Percentiles rank a stretch among this genome's conserved stretches.
Conservation (phyloP, 257 asterid species). For the Henckelia pumila region DNA sequence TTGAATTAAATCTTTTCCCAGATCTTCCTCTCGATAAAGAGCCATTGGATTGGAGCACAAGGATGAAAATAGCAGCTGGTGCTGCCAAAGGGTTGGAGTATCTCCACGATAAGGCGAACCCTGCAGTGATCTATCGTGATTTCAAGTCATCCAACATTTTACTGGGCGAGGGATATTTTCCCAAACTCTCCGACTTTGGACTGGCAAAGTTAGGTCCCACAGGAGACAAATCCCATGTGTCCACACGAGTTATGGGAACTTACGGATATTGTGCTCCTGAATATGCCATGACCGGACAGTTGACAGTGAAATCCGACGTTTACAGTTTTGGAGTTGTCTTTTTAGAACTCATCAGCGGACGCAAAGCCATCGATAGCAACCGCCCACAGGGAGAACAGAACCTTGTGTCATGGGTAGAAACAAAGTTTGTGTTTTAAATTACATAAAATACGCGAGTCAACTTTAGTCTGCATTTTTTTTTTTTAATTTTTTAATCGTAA, state of each 20-base stretch:
- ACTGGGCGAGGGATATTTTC: conserved; percentile 45
- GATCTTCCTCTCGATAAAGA: conserved; percentile 55
- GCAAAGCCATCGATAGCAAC: conserved; percentile 53
- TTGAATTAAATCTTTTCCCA: conserved; percentile 21
- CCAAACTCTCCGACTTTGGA: conserved; percentile 58
- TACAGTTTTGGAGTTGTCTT: conserved; percentile 60
- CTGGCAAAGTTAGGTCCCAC: conserved; percentile 65
- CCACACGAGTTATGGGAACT: conserved; percentile 65
- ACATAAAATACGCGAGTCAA: not conserved
- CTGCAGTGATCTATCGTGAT: conserved; percentile 57
- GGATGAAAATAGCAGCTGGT: too few species aligned
- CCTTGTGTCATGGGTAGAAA: conserved; percentile 53
- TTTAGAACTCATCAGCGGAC: conserved; percentile 57
- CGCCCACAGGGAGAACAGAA: conserved; percentile 52
- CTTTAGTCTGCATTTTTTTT: too few species aligned
- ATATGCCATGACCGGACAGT: conserved; percentile 62
- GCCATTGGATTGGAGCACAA: conserved; percentile 57
- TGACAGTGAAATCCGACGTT: conserved; percentile 57
- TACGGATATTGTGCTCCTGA: too few species aligned
- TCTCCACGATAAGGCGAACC: conserved; percentile 60
- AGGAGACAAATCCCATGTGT: conserved; percentile 59
- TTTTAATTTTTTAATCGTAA: too few species aligned
- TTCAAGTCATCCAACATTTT: conserved; percentile 59
- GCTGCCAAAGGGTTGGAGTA: conserved; percentile 60
- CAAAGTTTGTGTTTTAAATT: too few species aligned